phyloP scores from a whole-genome alignment of 83 land plant species.

The Larix sibirica region DNA sequence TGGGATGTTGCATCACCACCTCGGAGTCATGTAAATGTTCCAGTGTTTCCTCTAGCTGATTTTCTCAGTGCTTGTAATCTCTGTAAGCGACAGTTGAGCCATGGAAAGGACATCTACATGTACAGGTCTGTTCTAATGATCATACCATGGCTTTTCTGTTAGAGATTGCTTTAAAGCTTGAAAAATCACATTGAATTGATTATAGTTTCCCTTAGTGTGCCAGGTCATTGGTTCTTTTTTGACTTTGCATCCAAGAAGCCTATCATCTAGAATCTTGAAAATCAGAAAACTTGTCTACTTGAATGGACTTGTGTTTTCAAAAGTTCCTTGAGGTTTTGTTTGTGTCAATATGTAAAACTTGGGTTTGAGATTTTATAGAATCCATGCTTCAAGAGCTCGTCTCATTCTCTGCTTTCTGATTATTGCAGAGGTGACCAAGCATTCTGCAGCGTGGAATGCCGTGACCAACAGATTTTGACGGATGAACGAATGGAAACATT shows the following conservation, averaged over 20 bases:
- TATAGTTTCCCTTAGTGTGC: too few relatives aligned
- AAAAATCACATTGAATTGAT: not conserved
- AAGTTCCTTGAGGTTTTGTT: not conserved
- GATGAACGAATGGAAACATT: slow-evolving; percentile 33
- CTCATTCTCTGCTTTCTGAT: slow-evolving; percentile 1
- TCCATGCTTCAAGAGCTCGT: not conserved
- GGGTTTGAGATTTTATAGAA: not conserved
- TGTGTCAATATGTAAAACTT: not conserved
- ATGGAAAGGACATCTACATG: slow-evolving; percentile 19
- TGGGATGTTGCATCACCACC: slow-evolving; percentile 13
- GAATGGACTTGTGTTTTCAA: not conserved
- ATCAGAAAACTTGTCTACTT: not conserved
- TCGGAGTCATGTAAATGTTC: slow-evolving; percentile 4
- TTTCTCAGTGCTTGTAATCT: slow-evolving; percentile 14
- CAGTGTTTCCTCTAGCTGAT: not conserved
- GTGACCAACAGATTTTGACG: slow-evolving; percentile 29
- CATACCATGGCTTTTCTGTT: not conserved
- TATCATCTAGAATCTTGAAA: not conserved
- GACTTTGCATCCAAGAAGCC: not conserved
- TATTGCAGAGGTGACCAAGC: slow-evolving; percentile 45
- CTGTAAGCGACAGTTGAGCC: slow-evolving; percentile 1
- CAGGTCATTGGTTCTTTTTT: not conserved
- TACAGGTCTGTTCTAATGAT: slow-evolving; percentile 15
- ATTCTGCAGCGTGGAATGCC: slow-evolving; percentile 53
- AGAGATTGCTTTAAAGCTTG: not conserved